These are phyloP conservation scores for Fusarium ramigenum DNA, from an alignment of 2,329 filamentous ascomycete species.

Conservation along the genomic window DNA sequence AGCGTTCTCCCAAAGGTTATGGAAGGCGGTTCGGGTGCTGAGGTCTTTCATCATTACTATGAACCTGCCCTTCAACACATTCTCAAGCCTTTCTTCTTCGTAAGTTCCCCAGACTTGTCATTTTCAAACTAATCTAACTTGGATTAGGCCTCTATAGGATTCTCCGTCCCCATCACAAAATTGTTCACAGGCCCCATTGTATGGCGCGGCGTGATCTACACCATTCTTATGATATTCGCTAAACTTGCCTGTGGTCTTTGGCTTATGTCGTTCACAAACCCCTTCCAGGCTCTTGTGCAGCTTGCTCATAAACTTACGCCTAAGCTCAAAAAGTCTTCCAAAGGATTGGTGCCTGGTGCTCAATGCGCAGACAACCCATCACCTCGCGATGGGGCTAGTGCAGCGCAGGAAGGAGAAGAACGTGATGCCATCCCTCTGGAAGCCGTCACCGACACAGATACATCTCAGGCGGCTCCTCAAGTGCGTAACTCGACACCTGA, in stretches of 20 bases:
- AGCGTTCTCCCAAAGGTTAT: neutral
- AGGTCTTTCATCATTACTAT: slow-evolving; percentile 45
- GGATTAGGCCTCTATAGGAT: slow-evolving; percentile 70
- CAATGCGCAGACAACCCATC: slow-evolving; percentile 14
- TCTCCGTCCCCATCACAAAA: slow-evolving; percentile 77
- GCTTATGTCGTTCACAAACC: slow-evolving; percentile 52
- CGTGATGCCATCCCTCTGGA: neutral
- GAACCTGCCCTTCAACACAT: slow-evolving; percentile 56
- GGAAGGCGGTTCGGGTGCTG: slow-evolving; percentile 9
- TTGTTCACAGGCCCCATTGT: slow-evolving; percentile 72
- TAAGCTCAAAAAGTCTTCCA: neutral
- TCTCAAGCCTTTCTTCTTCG: slow-evolving; percentile 79
- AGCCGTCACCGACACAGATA: neutral
- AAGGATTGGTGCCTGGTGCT: slow-evolving; percentile 3
- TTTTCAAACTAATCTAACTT: neutral
- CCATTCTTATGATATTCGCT: slow-evolving; percentile 72
- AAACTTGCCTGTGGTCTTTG: slow-evolving; percentile 71
- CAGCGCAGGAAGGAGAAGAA: neutral
- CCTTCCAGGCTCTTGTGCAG: neutral
- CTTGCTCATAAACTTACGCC: neutral
- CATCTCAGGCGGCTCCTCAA: neutral
- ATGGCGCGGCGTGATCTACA: slow-evolving; percentile 79
- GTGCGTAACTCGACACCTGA: slow-evolving; percentile 8
- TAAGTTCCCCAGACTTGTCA: slow-evolving; percentile 43
- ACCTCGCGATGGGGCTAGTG: neutral